Evolutionary conservation across 2,329 filamentous ascomycete genomes (phyloP), one percentile per base, ranked within the genome.

Genomic region (Apiospora sp.): DNA sequence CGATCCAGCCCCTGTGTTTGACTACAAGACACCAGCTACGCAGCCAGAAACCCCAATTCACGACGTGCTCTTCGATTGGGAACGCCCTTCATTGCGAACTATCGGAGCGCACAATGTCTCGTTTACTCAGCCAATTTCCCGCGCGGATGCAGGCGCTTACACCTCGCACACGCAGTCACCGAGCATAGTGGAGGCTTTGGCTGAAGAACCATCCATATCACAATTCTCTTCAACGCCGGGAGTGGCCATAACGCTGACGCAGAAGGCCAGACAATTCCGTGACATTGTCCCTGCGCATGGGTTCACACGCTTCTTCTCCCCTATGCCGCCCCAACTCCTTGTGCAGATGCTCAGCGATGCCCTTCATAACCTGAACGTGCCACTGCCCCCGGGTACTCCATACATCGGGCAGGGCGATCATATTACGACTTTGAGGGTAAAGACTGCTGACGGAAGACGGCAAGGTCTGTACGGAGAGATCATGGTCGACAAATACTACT

Each of bases 241-340:
- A 7, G 92, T 98, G 0, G 94, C 95, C 0, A 85, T 98, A 74
- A 94, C 91, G 64, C 89, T 97, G 54, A 99, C 96, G 0, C 96
- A 99, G 82, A 92, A 93, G 74, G 96, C 96, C 4, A 93, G 93
- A 43, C 91, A 89, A 64, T 99, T 98, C 87, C 90, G 90, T 75
- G 96, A 99, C 81, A 97, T 99, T 77, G 91, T 98, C 61, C 97
- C 96, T 0, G 87, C 93, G 10, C 93, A 97, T 80, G 91, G 93
- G 0, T 90, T 99, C 74, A 96, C 96, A 8, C 93, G 95, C 72
- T 99, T 99, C 87, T 95, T 96, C 83, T 98, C 95, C 0, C 90
- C 92, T 69, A 91, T 96, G 78, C 90, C 94, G 1, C 86, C 94
- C 7, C 85, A 89, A 19, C 88, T 96, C 72, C 89, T 99, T 0